Base-by-base conservation (phyloP, 371 early-diverging fungal genomes). In the Actinomortierella wolfii region DNA sequence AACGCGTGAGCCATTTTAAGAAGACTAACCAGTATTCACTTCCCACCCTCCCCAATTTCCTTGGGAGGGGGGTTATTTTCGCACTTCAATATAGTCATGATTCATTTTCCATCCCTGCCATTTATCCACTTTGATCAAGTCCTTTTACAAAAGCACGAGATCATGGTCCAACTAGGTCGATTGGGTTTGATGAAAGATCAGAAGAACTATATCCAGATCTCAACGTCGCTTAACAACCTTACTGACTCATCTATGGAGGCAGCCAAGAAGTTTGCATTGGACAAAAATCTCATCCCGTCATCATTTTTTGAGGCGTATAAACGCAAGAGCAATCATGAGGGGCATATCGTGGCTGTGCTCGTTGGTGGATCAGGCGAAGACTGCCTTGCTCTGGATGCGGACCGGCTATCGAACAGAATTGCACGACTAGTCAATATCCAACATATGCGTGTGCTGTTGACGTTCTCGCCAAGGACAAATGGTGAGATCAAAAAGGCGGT, bases 121-220 rank as follows among this genome's bases (percentile, higher is more conserved):
- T 73, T 73, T 59, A 45, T 73, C 8, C 73, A 73, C 29, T 73
- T 73, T 25, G 73, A 73, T 41, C 73, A 73, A 48, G 73, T 73
- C 4, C 66, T 73, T 25, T 62, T 73, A 7, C 73, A 66, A 29
- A 49, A 53, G 6, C 57, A 66, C 24, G 73, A 73, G 40, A 44
- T 66, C 40, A 55, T 62, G 9, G 73, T 66, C 25, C 73, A 73
- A 34, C 63, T 73, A 29, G 66, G 71, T 45, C 62, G 54, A 18
- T 20, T 73, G 28, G 73, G 73, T 8, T 24, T 62, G 51, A 73
- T 73, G 73, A 73, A 73, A 20, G 73, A 73, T 39, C 73, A 73
- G 40, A 73, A 62, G 28, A 73, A 73, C 26, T 73, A 73, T 56
- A 66, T 66, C 44, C 44, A 63, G n/a, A 54, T 66, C 46, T 55